phyloP scores from a whole-genome alignment of 169 alveolate species.

The Plasmodium fragile region DNA sequence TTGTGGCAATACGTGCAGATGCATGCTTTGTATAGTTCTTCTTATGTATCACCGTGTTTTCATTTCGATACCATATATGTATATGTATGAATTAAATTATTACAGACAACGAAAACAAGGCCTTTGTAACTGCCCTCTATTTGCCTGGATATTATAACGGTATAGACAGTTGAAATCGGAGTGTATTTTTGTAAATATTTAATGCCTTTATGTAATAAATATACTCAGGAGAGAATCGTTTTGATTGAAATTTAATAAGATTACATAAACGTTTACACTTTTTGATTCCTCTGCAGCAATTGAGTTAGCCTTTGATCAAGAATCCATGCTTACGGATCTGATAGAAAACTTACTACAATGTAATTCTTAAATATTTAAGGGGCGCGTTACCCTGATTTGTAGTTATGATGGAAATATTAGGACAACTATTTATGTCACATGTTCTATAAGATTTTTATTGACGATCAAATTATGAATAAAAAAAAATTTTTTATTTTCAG shows the following conservation, averaged over 20 bases:
- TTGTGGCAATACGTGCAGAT: neutral
- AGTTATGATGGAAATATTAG: slow-evolving; percentile 1
- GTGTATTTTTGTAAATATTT: neutral
- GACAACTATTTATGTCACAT: neutral
- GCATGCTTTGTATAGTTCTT: neutral
- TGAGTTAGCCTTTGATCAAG: slow-evolving; percentile 27
- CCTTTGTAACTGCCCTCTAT: slow-evolving; percentile 37
- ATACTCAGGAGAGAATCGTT: neutral
- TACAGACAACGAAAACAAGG: slow-evolving; percentile 40
- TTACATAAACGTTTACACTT: neutral
- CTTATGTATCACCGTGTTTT: neutral
- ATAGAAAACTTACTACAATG: slow-evolving; percentile 14
- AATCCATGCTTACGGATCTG: neutral
- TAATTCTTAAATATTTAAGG: neutral
- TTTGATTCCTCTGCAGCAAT: slow-evolving; percentile 22
- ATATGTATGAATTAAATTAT: slow-evolving; percentile 1
- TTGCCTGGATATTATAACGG: slow-evolving; percentile 60
- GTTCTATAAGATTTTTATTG: neutral
- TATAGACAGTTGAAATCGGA: neutral
- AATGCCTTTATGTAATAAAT: neutral
- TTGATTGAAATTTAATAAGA: neutral
- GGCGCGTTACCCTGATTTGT: neutral
- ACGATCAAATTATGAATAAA: neutral
- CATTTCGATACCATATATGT: neutral
- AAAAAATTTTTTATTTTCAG: neutral